A percentile compares a stretch with the other conserved stretches of the same genome.
Evolutionary conservation across 2,329 filamentous ascomycete genomes (phyloP).

Genomic region (Fusarium sp.): DNA sequence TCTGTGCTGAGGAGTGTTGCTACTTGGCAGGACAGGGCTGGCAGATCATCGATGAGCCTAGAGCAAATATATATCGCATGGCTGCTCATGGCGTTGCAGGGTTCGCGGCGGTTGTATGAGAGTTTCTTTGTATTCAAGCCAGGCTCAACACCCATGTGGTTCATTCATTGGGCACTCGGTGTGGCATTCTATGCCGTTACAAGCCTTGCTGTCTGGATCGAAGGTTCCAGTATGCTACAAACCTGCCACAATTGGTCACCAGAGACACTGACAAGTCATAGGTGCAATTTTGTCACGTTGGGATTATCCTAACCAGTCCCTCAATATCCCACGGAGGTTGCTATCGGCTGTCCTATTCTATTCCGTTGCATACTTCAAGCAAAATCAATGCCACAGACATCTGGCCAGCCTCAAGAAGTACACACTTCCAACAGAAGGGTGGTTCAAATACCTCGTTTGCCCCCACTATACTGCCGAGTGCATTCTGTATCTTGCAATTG

Average conservation of each 20-base stretch:
- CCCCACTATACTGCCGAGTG: slow-evolving; percentile 95
- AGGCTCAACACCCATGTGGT: slow-evolving; percentile 79
- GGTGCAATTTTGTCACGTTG: slow-evolving; percentile 49
- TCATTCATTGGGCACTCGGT: slow-evolving; percentile 84
- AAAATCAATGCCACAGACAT: slow-evolving; percentile 78
- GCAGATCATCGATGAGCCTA: slow-evolving; percentile 58
- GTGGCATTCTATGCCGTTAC: slow-evolving; percentile 79
- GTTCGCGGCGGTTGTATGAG: slow-evolving; percentile 79
- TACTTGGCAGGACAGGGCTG: slow-evolving; percentile 47
- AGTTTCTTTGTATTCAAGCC: slow-evolving; percentile 71
- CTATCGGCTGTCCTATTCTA: slow-evolving; percentile 69
- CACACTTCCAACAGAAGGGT: slow-evolving; percentile 76
- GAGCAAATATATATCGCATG: slow-evolving; percentile 73
- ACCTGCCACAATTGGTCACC: background rate
- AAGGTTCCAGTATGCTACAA: slow-evolving; percentile 71
- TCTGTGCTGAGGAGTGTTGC: slow-evolving; percentile 59
- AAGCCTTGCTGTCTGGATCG: slow-evolving; percentile 83
- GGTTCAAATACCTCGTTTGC: slow-evolving; percentile 79
- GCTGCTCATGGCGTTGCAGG: slow-evolving; percentile 80
- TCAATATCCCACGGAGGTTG: slow-evolving; percentile 39
- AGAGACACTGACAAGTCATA: slow-evolving; percentile 29
- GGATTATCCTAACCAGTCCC: slow-evolving; percentile 32
- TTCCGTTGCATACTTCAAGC: slow-evolving; percentile 73
- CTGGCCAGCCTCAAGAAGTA: slow-evolving; percentile 81
- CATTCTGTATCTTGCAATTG: slow-evolving; percentile 81